A percentile compares a stretch with the other conserved stretches of the same genome.
Evolutionary conservation across 2,329 filamentous ascomycete species (phyloP).

Genomic region (Fusarium sp.): DNA sequence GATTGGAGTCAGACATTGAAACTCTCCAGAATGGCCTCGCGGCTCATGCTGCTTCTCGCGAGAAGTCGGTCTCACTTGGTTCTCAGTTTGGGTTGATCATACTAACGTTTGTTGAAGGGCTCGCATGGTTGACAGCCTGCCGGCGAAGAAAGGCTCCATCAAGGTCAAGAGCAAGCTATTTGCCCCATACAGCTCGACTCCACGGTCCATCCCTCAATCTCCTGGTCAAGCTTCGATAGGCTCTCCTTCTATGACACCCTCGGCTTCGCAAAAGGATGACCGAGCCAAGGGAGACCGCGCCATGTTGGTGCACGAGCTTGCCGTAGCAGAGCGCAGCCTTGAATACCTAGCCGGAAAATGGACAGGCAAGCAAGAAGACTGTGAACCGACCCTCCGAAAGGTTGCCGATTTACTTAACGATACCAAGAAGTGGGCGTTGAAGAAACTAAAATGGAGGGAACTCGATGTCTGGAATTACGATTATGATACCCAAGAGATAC

Average conservation of each 20-base stretch:
- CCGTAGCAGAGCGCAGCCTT: conserved; percentile 63
- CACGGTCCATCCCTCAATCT: conserved; percentile 62
- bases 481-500: conserved; percentile 65
- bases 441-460: conserved; percentile 71
- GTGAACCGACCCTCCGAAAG: conserved; percentile 67
- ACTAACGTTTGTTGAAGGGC: conserved; percentile 49
- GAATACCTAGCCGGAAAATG: conserved; percentile 64
- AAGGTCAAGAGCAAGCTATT: conserved; percentile 60
- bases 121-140: conserved; percentile 51
- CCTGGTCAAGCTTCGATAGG: conserved; percentile 66
- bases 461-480: conserved; percentile 73
- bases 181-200: conserved; percentile 53
- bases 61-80: conserved; percentile 48
- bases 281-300: conserved; percentile 65
- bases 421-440: conserved; percentile 66
- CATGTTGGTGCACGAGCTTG: conserved; percentile 71
- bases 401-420: conserved; percentile 65
- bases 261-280: conserved; percentile 63
- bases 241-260: conserved; percentile 65
- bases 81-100: conserved; percentile 18
- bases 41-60: conserved; percentile 51
- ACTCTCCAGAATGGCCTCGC: conserved; percentile 58
- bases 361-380: conserved; percentile 65
- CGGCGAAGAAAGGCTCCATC: conserved; percentile 48
- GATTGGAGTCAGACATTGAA: conserved; percentile 63